Base-by-base conservation (phyloP, 2,329 filamentous ascomycete species). In the Grosmannia serpens region DNA sequence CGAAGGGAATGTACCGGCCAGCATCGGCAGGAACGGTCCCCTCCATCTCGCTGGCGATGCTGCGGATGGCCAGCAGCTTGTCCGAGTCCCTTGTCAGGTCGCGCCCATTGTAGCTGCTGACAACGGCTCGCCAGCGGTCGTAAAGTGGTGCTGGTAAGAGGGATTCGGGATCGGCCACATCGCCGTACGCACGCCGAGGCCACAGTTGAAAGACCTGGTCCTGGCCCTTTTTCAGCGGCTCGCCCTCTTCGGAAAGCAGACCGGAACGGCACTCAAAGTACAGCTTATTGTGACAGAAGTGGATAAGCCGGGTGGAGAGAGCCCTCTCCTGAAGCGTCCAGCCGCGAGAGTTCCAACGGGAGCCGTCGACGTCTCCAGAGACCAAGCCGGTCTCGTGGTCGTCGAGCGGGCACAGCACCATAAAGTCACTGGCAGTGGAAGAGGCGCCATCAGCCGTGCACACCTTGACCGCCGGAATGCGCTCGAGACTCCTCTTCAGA, bases 301-400 rank as follows among this genome's bases (percentile, higher is more conserved):
- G 50, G 27, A 53, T 27, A 27, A 53, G 27, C 50, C 50, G 50
- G 13, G 29, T 33, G 6, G 50, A 53, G 27, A 53, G 24, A 63
- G 53, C 5, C 62, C 50, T 63, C 58, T 56, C 58, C 53, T 49
- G 65, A 47, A 61, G 46, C 1, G 64, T 64, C 63, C 63, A 65
- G 24, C 62, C 63, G n/a, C 63, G 53, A 15, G 15, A 54, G 56
- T 58, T 53, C 56, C 56, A 61, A 13, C 41, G 31, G 20, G 53
- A 62, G 58, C 58, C 51, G 9, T 53, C 31, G 38, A 53, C 24
- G 33, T 53, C 31, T 24, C 52, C 52, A 2, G 22, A 50, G 24
- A 29, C 47, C 15, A 35, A 13, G 20, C 50, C 50, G 17, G 29
- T 53, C 27, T 35, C 50, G 50, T 7, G 20, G 20, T 35, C 27